Evolutionary conservation across 106 monocot genomes (phyloP).

Genomic region (Agapanthus africanus): DNA sequence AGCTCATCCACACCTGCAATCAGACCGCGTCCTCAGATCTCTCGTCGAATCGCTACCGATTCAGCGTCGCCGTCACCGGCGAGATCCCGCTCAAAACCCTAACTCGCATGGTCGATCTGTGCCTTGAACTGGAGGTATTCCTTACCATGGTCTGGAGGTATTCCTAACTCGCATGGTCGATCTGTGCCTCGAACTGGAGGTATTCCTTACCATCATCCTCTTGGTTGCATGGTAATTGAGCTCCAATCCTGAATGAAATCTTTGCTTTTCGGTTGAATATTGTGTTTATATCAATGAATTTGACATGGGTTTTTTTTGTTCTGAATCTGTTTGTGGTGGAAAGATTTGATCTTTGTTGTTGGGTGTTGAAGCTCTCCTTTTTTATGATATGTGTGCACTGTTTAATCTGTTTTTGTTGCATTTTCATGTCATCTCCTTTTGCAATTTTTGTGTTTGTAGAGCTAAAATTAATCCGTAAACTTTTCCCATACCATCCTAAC

Average conservation of each 20-base stretch:
- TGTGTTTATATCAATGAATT: too few species aligned
- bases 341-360: constrained; percentile 2
- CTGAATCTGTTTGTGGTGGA: too few species aligned
- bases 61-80: constrained; percentile 82
- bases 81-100: constrained; percentile 75
- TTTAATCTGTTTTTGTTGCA: background rate
- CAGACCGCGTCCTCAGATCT: constrained; percentile 67
- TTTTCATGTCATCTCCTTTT: background rate
- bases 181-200: too few species aligned
- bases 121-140: too few species aligned
- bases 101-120: constrained; percentile 48
- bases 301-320: constrained; percentile 4
- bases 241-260: background rate
- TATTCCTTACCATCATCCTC: too few species aligned
- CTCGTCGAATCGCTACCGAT: constrained; percentile 15
- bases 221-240: too few species aligned
- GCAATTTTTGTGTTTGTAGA: too few species aligned
- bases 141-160: too few species aligned
- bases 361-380: background rate
- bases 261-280: background rate
- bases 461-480: too few species aligned
- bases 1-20: constrained; percentile 57
- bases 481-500: too few species aligned
- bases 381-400: background rate
- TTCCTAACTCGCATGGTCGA: too few species aligned